Conservation (phyloP, 2,329 filamentous ascomycete species). For the Penicillium crustosum region DNA sequence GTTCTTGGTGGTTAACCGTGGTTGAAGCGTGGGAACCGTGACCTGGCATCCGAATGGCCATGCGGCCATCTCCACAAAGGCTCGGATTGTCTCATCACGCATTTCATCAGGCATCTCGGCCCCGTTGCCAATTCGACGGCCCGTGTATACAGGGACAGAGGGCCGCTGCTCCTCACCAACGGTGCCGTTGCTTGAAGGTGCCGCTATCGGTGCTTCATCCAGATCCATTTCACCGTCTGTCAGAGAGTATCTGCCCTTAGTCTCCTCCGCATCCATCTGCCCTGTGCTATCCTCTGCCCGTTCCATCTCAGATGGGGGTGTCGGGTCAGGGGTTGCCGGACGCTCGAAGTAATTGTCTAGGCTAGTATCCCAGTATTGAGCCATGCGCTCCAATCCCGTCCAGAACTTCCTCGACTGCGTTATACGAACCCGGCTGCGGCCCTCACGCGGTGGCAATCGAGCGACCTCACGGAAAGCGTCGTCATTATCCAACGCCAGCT, state of each 20-base stretch:
- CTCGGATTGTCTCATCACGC: conserved; percentile 56
- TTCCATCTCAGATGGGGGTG: conserved; percentile 19
- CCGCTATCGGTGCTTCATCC: conserved; percentile 14
- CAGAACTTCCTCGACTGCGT: conserved; percentile 62
- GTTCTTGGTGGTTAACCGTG: conserved; percentile 50
- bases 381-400: conserved; percentile 58
- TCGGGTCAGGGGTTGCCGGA: conserved; percentile 28
- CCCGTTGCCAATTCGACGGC: conserved; percentile 58
- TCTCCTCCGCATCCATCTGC: conserved; percentile 18
- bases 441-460: conserved; percentile 47
- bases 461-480: conserved; percentile 58
- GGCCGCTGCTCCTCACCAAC: not conserved
- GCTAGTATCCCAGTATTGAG: conserved; percentile 63
- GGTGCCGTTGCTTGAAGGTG: not conserved
- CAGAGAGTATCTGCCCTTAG: conserved; percentile 16
- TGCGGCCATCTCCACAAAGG: conserved; percentile 58
- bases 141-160: conserved; percentile 50
- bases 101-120: conserved; percentile 59
- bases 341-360: conserved; percentile 56
- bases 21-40: conserved; percentile 46
- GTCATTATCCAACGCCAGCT: conserved; percentile 56
- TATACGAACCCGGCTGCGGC: conserved; percentile 50
- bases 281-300: conserved; percentile 23
- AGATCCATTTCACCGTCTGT: conserved; percentile 29
- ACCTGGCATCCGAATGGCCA: conserved; percentile 60